Percentiles rank a stretch among this genome's conserved stretches.
These are phyloP conservation scores for Achaetomium macrosporum DNA, from an alignment of 2,329 filamentous ascomycete genomes.

Conservation along the genomic window DNA sequence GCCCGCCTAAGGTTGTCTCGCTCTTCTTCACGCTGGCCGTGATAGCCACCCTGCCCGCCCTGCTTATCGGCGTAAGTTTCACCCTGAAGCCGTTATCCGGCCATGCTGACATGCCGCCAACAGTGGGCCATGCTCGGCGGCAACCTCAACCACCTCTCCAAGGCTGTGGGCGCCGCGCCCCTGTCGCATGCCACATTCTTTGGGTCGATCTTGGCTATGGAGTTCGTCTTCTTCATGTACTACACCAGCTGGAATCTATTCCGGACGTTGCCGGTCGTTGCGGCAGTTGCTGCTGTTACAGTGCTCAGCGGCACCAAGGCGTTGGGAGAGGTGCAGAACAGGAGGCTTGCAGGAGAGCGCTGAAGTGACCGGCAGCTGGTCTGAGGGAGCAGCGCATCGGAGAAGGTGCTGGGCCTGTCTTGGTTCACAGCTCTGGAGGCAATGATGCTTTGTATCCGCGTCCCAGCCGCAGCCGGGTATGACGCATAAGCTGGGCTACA, in stretches of 20 bases:
- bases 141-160: slow-evolving; percentile 71
- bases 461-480: too few species aligned
- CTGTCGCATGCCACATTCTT: slow-evolving; percentile 80
- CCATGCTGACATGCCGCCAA: slow-evolving; percentile 9
- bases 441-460: neutral
- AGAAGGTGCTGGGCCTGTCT: neutral
- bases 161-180: slow-evolving; percentile 70
- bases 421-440: neutral
- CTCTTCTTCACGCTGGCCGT: slow-evolving; percentile 71
- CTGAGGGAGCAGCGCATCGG: neutral
- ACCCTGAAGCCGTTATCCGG: neutral
- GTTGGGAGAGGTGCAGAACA: slow-evolving; percentile 84
- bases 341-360: slow-evolving; percentile 69
- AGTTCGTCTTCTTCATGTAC: slow-evolving; percentile 91
- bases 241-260: slow-evolving; percentile 90
- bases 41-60: slow-evolving; percentile 63
- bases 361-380: slow-evolving; percentile 29
- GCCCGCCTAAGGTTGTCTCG: slow-evolving; percentile 73
- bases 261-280: slow-evolving; percentile 71
- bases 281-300: slow-evolving; percentile 61
- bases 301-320: slow-evolving; percentile 87
- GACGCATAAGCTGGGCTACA: too few species aligned
- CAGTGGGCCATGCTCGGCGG: slow-evolving; percentile 79
- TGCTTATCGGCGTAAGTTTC: slow-evolving; percentile 61
- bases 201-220: slow-evolving; percentile 79